Evolutionary conservation across 2,329 filamentous ascomycete genomes (phyloP).

Genomic region (Endothia cerciana): DNA sequence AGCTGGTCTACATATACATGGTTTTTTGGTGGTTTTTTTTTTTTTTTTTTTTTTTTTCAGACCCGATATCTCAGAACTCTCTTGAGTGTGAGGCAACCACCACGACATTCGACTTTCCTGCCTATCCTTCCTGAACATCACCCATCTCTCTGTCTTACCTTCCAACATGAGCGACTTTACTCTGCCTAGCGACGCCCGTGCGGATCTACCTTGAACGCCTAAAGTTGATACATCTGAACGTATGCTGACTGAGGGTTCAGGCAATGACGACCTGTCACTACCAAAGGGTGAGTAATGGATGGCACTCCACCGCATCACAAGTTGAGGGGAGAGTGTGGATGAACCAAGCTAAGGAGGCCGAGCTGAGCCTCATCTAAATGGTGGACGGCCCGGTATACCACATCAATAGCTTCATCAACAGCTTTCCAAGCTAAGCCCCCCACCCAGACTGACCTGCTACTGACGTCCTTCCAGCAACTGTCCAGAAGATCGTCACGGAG

Average conservation of each 20-base stretch:
- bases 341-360: not conserved
- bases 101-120: not conserved
- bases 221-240: constrained; percentile 3
- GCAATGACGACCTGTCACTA: constrained; percentile 65
- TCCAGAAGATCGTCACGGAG: constrained; percentile 89
- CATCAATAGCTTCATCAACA: not conserved
- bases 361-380: no score
- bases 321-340: not conserved
- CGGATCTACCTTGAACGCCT: not conserved
- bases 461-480: constrained; percentile 55
- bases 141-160: not conserved
- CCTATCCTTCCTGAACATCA: not conserved
- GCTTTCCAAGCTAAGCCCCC: not conserved
- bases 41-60: no score
- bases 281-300: constrained; percentile 58
- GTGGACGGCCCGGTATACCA: not conserved
- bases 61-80: not conserved
- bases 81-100: not conserved
- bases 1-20: not conserved
- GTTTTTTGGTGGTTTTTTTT: no score
- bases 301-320: not conserved
- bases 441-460: not conserved
- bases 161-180: constrained; percentile 10
- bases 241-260: constrained; percentile 47
- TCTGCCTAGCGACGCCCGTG: not conserved